Evolutionary conservation across 208 protist species (phyloP).

Genomic region (Zelonia costaricensis): DNA sequence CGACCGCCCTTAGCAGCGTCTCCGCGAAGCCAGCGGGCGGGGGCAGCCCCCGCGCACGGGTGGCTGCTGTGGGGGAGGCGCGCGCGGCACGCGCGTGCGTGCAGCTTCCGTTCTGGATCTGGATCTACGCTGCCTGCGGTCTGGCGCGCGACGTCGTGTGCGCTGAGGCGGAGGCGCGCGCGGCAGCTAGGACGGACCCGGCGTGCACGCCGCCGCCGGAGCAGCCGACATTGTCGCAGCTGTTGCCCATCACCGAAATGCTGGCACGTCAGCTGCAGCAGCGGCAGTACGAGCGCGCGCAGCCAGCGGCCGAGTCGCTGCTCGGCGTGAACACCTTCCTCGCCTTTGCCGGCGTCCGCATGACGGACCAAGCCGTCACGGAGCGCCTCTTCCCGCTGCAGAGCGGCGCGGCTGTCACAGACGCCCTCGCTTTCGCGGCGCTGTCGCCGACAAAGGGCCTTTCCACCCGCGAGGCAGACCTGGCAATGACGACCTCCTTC

Average conservation of each 20-base stretch:
- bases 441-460: too few species aligned
- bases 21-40: slow-evolving; percentile 5
- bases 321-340: slow-evolving; percentile 30
- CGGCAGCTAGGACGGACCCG: background rate
- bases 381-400: slow-evolving; percentile 27
- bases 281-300: slow-evolving; percentile 18
- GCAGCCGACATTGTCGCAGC: slow-evolving; percentile 1
- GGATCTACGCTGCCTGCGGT: slow-evolving; percentile 29
- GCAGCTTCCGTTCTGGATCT: slow-evolving; percentile 28
- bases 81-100: slow-evolving; percentile 11
- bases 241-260: slow-evolving; percentile 25
- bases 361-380: slow-evolving; percentile 22
- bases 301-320: slow-evolving; percentile 14
- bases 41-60: background rate
- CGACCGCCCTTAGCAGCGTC: slow-evolving; percentile 10
- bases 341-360: slow-evolving; percentile 19
- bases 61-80: slow-evolving; percentile 1
- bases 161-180: background rate
- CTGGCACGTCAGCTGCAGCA: slow-evolving; percentile 31
- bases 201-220: background rate
- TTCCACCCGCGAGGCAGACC: too few species aligned
- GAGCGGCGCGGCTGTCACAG: slow-evolving; percentile 10
- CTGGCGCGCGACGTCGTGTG: slow-evolving; percentile 21
- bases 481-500: too few species aligned
- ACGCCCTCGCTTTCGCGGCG: slow-evolving; percentile 11